Evolutionary conservation across 2,329 filamentous ascomycete species (phyloP).

Genomic region (Claviceps citrina): DNA sequence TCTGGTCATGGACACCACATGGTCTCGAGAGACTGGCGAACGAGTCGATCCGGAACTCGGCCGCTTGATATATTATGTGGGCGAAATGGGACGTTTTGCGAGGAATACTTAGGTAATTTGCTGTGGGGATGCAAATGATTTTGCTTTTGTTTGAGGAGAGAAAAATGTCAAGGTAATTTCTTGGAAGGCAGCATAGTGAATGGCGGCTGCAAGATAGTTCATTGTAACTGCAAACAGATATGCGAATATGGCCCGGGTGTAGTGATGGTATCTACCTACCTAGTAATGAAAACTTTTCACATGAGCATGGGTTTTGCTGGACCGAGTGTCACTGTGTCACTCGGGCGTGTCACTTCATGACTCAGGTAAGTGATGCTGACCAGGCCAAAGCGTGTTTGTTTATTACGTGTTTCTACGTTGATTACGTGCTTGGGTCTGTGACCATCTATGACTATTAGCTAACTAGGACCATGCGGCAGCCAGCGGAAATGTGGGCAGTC

Average conservation of each 20-base stretch:
- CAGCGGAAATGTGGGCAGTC: background rate
- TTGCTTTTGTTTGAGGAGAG: conserved; percentile 16
- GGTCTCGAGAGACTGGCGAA: conserved; percentile 20
- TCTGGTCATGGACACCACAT: conserved; percentile 20
- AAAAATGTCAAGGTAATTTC: conserved; percentile 16
- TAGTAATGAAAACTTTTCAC: conserved; percentile 5
- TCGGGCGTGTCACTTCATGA: too few species aligned
- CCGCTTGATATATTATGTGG: conserved; percentile 12
- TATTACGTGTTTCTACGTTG: background rate
- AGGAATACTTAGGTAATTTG: conserved; percentile 13
- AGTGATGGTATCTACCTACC: conserved; percentile 8
- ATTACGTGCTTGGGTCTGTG: too few species aligned
- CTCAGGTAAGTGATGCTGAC: too few species aligned
- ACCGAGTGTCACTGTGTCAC: too few species aligned
- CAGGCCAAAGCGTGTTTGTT: too few species aligned
- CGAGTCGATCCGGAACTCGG: conserved; percentile 17
- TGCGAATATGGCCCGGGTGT: conserved; percentile 10
- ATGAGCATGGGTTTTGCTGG: background rate
- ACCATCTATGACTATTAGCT: background rate
- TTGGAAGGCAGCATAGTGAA: conserved; percentile 19
- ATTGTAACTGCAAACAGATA: conserved; percentile 17
- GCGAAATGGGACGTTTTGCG: conserved; percentile 6
- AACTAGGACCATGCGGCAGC: background rate
- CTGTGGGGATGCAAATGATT: conserved; percentile 14
- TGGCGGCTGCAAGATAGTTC: conserved; percentile 15